phyloP scores from a whole-genome alignment of 2,329 filamentous ascomycete genomes.

The Ophiostoma angusticollis region DNA sequence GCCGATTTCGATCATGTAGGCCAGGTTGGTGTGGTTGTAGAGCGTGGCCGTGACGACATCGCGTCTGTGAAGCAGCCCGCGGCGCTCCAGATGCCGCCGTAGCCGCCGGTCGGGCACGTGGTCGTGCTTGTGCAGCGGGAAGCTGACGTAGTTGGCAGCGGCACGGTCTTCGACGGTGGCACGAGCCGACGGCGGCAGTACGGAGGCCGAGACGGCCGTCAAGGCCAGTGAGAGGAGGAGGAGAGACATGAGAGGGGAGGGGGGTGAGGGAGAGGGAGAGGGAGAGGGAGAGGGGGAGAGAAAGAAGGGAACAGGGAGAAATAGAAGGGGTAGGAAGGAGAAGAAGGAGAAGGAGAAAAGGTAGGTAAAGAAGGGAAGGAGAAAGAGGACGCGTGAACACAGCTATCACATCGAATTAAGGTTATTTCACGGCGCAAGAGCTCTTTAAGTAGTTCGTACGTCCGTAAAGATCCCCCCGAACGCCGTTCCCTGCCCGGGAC shows the following conservation, averaged over 20 bases:
- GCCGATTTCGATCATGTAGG: slow-evolving; percentile 20
- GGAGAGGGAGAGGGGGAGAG: neutral
- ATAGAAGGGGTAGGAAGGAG: neutral
- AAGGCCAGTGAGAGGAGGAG: slow-evolving; percentile 8
- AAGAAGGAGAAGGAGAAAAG: no score
- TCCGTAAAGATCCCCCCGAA: no score
- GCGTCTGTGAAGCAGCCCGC: neutral
- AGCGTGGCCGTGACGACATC: slow-evolving; percentile 9
- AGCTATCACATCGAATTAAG: no score
- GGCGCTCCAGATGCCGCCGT: no score
- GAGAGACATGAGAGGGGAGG: neutral
- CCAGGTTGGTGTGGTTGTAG: slow-evolving; percentile 10
- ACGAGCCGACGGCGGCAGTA: neutral
- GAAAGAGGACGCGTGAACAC: no score
- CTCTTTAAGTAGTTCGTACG: no score
- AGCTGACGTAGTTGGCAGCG: slow-evolving; percentile 2
- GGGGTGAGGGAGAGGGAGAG: neutral
- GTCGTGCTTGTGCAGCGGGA: slow-evolving; percentile 8
- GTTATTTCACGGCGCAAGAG: no score
- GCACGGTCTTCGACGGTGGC: neutral
- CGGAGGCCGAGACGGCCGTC: slow-evolving; percentile 7
- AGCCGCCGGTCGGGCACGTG: neutral
- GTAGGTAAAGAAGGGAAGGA: no score
- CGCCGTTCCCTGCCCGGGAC: no score
- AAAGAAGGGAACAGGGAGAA: neutral